Base-by-base conservation (phyloP, 164 flowering plant species). In the Saururus chinensis region DNA sequence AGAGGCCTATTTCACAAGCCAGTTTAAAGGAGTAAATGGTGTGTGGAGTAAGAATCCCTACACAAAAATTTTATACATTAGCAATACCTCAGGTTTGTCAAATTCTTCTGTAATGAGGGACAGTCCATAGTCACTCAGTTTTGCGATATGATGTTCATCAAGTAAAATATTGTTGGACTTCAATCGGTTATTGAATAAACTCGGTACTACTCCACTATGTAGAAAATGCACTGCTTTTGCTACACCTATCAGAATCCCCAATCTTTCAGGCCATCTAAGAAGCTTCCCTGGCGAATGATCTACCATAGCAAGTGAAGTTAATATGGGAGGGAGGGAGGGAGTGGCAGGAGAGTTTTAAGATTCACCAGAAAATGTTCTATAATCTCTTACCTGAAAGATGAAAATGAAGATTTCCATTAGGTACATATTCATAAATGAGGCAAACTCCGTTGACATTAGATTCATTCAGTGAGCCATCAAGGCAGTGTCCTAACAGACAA, bases 201-300 rank as follows among this genome's bases (percentile, higher is more conserved):
- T 88, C 48, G 96, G 92, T 71, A 87, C 79, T 22, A 84, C 81
- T 41, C 98, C 92, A n/a, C 88, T 81, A 66, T 92, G 98, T 59
- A 92, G 81, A 68, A 87, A 89, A 68, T 87, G 91, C 51, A 88
- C 93, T 57, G 96, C 96, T 77, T 86, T 87, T 41, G 96, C 98
- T 63, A 88, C 81, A 42, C 88, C 87, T 69, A 88, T 88, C 56
- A 89, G 76, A 68, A 92, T 73, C 11, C 82, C 70, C 71, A 92
- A 78, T 71, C 96, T 81, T 61, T 89, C 96, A 25, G 96, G 70
- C 98, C 98, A 92, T 65, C 76, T 84, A 16, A 87, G 85, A 55
- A 68, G 76, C 67, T 80, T 87, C 69, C 77, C 88, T 21, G 82
- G 79, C 60, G n/a, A 55, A 66, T 59, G 69, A 40, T 82, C 96